Conservation (phyloP, 352 stramenopile genomes). For the Phytopythium chamaehyphon region DNA sequence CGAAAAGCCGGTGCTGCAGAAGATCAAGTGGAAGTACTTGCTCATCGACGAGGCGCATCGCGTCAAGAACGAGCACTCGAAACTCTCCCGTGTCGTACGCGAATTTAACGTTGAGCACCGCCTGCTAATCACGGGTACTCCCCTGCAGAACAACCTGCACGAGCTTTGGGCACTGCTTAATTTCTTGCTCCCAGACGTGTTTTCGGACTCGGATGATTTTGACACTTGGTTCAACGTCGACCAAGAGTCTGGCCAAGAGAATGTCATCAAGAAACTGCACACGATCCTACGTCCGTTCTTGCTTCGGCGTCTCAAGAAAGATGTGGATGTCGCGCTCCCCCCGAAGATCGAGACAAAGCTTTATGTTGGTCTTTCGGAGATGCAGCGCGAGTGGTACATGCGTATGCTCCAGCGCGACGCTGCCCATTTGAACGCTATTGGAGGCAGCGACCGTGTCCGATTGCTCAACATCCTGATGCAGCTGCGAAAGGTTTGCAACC, state of each 20-base stretch:
- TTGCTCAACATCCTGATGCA: conserved; percentile 99
- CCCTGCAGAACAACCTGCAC: conserved; percentile 99
- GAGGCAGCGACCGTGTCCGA: conserved; percentile 92
- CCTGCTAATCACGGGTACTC: conserved; percentile 96
- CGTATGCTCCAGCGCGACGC: conserved; percentile 95
- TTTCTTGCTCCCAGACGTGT: conserved; percentile 94
- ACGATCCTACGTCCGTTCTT: conserved; percentile 98
- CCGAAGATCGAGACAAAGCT: conserved; percentile 99
- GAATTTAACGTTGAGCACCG: conserved; percentile 94
- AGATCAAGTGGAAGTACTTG: conserved; percentile 96
- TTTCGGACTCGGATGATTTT: conserved; percentile 97
- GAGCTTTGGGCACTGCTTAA: conserved; percentile 99
- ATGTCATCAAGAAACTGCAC: conserved; percentile 97
- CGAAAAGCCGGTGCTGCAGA: conserved; percentile 89
- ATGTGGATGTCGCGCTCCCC: conserved; percentile 96
- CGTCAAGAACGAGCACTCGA: conserved; percentile 97
- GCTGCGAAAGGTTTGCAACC: conserved; percentile 98
- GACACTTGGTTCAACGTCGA: conserved; percentile 99
- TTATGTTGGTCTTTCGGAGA: conserved; percentile 95
- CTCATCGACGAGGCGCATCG: conserved; percentile 98
- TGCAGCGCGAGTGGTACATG: conserved; percentile 99
- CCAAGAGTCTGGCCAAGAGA: conserved; percentile 94
- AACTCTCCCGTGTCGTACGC: conserved; percentile 81
- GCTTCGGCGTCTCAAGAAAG: conserved; percentile 96
- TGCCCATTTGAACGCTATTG: conserved; percentile 96